A percentile compares a stretch with the other conserved stretches of the same genome.
Conservation (phyloP, 1,139 yeast genomes). For the Yamadazyma trypodendri region DNA sequence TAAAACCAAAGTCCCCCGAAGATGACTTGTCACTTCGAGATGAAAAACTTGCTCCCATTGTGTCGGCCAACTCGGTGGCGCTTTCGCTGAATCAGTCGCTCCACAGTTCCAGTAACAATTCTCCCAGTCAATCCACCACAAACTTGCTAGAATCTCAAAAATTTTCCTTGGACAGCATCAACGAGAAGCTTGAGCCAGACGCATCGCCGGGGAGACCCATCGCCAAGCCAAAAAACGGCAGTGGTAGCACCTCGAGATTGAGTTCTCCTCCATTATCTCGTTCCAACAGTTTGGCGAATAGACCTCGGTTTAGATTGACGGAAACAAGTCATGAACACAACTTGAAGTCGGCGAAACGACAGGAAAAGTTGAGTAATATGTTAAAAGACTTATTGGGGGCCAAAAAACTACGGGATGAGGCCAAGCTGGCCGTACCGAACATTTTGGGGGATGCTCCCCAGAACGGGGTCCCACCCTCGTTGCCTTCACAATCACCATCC, state of each 20-base stretch:
- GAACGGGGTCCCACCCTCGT: not conserved
- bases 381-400: conserved; percentile 82
- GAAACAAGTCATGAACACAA: conserved; percentile 85
- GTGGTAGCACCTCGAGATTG: conserved; percentile 8
- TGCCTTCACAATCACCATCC: not conserved
- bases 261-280: conserved; percentile 17
- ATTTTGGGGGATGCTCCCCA: conserved; percentile 23
- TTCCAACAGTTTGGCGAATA: conserved; percentile 13
- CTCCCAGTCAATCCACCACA: not conserved
- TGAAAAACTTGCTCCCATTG: not conserved
- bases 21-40: not conserved
- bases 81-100: not conserved
- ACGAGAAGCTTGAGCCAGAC: conserved; percentile 2
- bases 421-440: conserved; percentile 83
- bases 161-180: conserved; percentile 1
- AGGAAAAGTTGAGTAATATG: conserved; percentile 85
- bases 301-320: conserved; percentile 50
- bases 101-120: not conserved
- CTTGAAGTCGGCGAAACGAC: conserved; percentile 74
- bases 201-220: not conserved
- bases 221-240: conserved; percentile 1
- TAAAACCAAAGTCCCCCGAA: not conserved
- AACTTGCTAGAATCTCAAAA: not conserved
- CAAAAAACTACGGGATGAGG: conserved; percentile 75
- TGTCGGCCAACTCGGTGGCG: not conserved